Evolutionary conservation across 495 filamentous ascomycete species (phyloP), one percentile per base, ranked within the genome.

Genomic region (Penicilliopsis zonata): DNA sequence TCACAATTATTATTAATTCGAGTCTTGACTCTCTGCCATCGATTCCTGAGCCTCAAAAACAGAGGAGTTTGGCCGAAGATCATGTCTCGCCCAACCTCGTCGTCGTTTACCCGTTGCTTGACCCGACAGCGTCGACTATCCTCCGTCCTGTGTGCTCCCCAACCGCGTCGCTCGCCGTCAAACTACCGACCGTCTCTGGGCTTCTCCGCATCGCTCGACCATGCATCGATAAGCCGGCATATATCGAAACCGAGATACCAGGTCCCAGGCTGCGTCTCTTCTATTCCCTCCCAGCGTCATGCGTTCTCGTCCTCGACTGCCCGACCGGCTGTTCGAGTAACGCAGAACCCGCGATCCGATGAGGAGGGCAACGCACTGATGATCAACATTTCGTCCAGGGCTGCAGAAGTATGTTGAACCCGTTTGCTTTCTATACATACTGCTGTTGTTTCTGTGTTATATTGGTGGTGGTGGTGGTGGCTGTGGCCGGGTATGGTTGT

Each of bases 321-420:
- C 26, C 48, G 50, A 5, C 34, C 41, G 4, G 50, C 48, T 16
- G 46, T 55, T 19, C 50, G 52, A 36, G 47, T 59, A 10, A 26
- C 40, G 29, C 57, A 58, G 31, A 63, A 63, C 19, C 57, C 57
- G 37, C 48, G 53, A 39, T 44, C 45, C 21, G 77, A 79, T 49
- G 81, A 86, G 5, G 71, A 85, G 25, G 87, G 87, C n/a, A 78
- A 86, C 23, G 64, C 78, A 23, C 82, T 94, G 73, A 61, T 59
- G 43, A 65, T 95, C 17, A 71, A 74, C 32, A 87, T 95, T 33
- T 90, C 86, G 1, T 69, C 76, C 12, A 69, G 86, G 25, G 90
- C 90, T 15, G 70, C 81, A 18, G 72, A 80, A 53, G 85, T 88
- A 69, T 36, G 70, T 62, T 34, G 1, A 36, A 18, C 33, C 5